phyloP scores from a whole-genome alignment of 495 filamentous ascomycete species.

The Thozetella sp. region DNA sequence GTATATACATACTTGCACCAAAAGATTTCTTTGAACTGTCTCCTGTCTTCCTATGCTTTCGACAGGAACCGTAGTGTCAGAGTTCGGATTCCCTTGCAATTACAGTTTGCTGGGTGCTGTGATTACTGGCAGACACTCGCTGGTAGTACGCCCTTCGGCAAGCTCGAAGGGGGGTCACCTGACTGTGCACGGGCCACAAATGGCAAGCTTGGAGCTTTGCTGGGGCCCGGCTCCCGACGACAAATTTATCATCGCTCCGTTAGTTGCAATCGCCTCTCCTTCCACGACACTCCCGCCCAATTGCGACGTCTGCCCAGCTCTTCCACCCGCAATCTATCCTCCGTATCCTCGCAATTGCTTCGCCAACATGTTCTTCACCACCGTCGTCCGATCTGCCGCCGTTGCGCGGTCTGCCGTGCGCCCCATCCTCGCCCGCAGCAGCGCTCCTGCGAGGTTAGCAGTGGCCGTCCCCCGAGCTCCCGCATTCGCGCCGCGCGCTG shows the following conservation, averaged over 20 bases:
- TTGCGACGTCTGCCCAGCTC: conserved; percentile 10
- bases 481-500: conserved; percentile 43
- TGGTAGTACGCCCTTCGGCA: background rate
- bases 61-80: background rate
- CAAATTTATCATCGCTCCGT: conserved; percentile 45
- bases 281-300: conserved; percentile 4
- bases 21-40: background rate
- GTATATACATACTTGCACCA: conserved; percentile 34
- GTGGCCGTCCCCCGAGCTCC: conserved; percentile 42
- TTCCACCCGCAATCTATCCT: background rate
- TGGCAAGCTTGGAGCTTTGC: conserved; percentile 9
- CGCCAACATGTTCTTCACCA: conserved; percentile 80
- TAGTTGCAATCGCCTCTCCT: conserved; percentile 2
- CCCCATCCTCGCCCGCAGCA: conserved; percentile 60
- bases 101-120: too few relatives aligned
- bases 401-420: conserved; percentile 55
- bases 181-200: conserved; percentile 16
- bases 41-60: conserved; percentile 4
- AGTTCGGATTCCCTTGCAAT: too few relatives aligned
- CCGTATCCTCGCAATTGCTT: background rate
- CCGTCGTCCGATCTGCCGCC: conserved; percentile 68
- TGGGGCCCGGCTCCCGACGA: conserved; percentile 19
- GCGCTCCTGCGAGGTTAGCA: conserved; percentile 54
- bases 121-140: too few relatives aligned
- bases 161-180: conserved; percentile 13